Evolutionary conservation across 192 early-diverging fungal species (phyloP), one percentile per base, ranked within the genome.

Genomic region (Backusella macrospora): DNA sequence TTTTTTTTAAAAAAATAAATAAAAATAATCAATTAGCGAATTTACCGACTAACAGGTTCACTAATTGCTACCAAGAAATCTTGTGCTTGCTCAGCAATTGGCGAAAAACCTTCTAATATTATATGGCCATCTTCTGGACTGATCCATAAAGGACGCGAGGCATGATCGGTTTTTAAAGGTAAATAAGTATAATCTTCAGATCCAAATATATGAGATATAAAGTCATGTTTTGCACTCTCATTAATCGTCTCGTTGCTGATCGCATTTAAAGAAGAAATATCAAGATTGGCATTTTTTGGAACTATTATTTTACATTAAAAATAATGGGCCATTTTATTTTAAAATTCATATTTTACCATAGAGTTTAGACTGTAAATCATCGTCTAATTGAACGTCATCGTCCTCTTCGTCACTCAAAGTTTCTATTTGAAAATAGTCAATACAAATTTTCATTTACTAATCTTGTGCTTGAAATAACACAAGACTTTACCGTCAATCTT

Each of bases 51-150:
- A 5, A 99, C 87, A 55, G 98, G 98, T 76, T 99, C 98, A 64
- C 95, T 93, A 68, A 99, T 95, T 16, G 97, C 91, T 55, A 96
- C 94, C 15, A 99, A 79, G 77, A 98, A 96, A 85, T 99, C 98
- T 62, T 95, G 93, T 0, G 97, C 97, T 74, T 96, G 92, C 71
- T 96, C 94, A 9, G 96, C 91, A 75, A 99, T 96, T 6, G 96
- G 95, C 8, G 96, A 98, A 66, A 99, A 99, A 14, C 94, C 94
- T 85, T 99, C 98, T 1, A 99, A 85, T 49, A 96, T 94, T 71
- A 99, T 94, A 52, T 91, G 86, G 5, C 92, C 89, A 82, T 85
- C 92, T 34, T 89, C 86, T 62, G 89, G 90, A 76, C 87, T 90
- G 68, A 98, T 95, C 92, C 92, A 98, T 21, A 99, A 83, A 21